phyloP scores from a whole-genome alignment of 1,139 yeast species.

The Pichia sp. region DNA sequence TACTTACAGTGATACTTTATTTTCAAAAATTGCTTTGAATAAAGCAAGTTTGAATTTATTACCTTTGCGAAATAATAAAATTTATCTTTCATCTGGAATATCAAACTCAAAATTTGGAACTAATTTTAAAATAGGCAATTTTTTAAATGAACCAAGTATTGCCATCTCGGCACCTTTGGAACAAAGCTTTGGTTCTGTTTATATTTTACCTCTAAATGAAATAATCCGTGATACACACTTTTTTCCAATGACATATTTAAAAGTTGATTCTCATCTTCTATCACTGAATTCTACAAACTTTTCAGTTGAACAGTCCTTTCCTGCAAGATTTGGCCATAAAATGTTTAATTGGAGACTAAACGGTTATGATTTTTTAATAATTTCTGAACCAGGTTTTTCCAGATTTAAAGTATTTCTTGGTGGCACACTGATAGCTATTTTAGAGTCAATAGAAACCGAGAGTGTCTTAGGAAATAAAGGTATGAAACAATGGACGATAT shows the following conservation, averaged over 20 bases:
- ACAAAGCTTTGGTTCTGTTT: constrained; percentile 36
- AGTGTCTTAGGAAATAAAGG: constrained; percentile 35
- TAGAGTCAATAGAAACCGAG: constrained; percentile 16
- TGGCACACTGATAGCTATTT: constrained; percentile 16
- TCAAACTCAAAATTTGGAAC: constrained; percentile 40
- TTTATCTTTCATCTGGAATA: constrained; percentile 28
- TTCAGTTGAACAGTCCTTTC: constrained; percentile 10
- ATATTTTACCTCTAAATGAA: constrained; percentile 33
- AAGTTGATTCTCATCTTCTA: too few relatives aligned
- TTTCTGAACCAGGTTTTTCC: constrained; percentile 36
- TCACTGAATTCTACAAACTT: not conserved
- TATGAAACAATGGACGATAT: constrained; percentile 32
- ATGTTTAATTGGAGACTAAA: constrained; percentile 24
- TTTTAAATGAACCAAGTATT: constrained; percentile 32
- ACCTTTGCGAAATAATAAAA: not conserved
- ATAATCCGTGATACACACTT: not conserved
- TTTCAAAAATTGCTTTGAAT: too few relatives aligned
- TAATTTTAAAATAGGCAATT: constrained; percentile 36
- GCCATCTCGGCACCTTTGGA: constrained; percentile 49
- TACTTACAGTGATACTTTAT: too few relatives aligned
- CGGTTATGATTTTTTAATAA: constrained; percentile 28
- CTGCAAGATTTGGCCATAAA: constrained; percentile 32
- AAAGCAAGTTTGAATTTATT: not conserved
- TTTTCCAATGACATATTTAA: not conserved
- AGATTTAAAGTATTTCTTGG: constrained; percentile 18